Evolutionary conservation across 2,329 filamentous ascomycete species (phyloP).

Genomic region (Pseudopithomyces maydicus): DNA sequence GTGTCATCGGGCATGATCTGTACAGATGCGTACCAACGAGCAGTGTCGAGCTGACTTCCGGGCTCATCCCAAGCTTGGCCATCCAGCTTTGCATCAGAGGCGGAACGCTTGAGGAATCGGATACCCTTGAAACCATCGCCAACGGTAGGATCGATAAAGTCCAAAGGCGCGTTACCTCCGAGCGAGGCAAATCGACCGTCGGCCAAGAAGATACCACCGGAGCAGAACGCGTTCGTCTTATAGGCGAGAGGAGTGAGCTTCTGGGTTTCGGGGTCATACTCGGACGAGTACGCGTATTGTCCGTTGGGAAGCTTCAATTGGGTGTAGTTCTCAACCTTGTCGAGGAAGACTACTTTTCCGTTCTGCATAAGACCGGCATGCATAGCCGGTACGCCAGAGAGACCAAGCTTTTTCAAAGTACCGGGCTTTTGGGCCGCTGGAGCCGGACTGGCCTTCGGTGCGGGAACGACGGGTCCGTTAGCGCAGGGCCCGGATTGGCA

Average conservation of each 20-base stretch:
- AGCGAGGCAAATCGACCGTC: constrained; percentile 61
- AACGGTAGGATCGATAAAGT: constrained; percentile 62
- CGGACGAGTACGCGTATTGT: constrained; percentile 63
- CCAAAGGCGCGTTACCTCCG: constrained; percentile 63
- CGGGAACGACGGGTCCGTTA: constrained; percentile 44
- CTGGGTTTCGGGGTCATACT: constrained; percentile 61
- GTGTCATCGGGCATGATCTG: constrained; percentile 63
- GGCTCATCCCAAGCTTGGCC: constrained; percentile 61
- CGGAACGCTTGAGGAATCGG: constrained; percentile 58
- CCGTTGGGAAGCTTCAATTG: constrained; percentile 60
- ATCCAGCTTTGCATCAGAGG: constrained; percentile 51
- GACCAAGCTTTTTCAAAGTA: constrained; percentile 56
- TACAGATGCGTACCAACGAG: constrained; percentile 65
- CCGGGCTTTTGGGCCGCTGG: constrained; percentile 53
- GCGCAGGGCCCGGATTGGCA: constrained; percentile 60
- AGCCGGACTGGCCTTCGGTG: constrained; percentile 52
- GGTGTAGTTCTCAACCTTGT: constrained; percentile 68
- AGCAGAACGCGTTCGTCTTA: constrained; percentile 66
- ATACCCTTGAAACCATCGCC: constrained; percentile 64
- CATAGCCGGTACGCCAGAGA: constrained; percentile 67
- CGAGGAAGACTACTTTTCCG: constrained; percentile 64
- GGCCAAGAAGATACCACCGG: constrained; percentile 62
- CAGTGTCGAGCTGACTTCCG: constrained; percentile 58
- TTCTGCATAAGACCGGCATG: constrained; percentile 65
- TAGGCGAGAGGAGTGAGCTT: constrained; percentile 54